phyloP scores from a whole-genome alignment of 2,329 filamentous ascomycete species.

The Aspergillus sp. region DNA sequence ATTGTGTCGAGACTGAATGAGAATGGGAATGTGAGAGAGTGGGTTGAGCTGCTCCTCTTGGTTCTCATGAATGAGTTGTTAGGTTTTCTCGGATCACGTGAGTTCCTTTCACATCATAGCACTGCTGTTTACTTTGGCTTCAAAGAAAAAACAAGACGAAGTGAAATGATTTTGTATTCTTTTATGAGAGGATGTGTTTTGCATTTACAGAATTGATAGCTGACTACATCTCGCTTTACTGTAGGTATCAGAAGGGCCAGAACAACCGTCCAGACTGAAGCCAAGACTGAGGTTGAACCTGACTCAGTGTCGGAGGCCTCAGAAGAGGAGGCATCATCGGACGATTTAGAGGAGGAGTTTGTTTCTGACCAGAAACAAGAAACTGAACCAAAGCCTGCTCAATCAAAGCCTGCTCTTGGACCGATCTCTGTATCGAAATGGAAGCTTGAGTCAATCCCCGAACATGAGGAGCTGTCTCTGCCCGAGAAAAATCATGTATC shows the following conservation, averaged over 20 bases:
- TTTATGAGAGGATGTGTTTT: neutral
- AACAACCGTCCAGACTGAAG: neutral
- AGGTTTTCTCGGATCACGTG: slow-evolving; percentile 22
- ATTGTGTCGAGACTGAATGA: neutral
- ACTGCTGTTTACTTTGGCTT: neutral
- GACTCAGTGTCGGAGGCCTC: neutral
- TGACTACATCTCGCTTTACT: neutral
- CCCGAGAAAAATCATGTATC: too few species aligned
- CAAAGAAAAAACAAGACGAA: neutral
- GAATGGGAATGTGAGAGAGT: neutral
- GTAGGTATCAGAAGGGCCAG: neutral
- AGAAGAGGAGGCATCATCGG: neutral
- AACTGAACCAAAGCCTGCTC: too few species aligned
- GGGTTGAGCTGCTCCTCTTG: neutral
- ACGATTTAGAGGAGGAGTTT: neutral
- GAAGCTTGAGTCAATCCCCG: too few species aligned
- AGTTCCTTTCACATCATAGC: neutral
- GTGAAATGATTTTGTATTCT: neutral
- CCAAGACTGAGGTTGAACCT: neutral
- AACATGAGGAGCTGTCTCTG: too few species aligned
- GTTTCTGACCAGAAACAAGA: too few species aligned
- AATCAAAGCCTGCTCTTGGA: too few species aligned
- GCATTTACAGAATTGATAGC: neutral
- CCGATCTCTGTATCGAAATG: too few species aligned
- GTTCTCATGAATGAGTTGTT: slow-evolving; percentile 9